phyloP scores from a whole-genome alignment of 345 rosid species.

The Populus deltoides region DNA sequence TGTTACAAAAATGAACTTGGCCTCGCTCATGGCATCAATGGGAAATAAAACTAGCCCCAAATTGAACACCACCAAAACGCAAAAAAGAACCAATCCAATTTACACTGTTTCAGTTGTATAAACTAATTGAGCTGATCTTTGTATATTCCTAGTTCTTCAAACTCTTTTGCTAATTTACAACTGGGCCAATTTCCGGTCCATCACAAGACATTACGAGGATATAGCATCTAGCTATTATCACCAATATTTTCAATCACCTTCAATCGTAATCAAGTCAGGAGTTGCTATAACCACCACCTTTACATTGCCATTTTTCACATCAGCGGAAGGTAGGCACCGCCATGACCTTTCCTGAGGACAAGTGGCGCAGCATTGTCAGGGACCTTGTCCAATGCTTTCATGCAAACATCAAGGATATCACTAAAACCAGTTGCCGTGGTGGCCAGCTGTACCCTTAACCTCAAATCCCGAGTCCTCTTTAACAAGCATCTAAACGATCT shows the following conservation, averaged over 20 bases:
- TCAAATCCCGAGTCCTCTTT: constrained; percentile 78
- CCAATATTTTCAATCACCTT: neutral
- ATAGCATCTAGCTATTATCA: neutral
- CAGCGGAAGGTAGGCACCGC: constrained; percentile 91
- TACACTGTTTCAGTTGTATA: neutral
- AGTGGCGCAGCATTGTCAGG: constrained; percentile 79
- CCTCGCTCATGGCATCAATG: neutral
- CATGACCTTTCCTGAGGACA: constrained; percentile 82
- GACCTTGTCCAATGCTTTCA: constrained; percentile 61
- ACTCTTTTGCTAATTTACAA: constrained; percentile 7
- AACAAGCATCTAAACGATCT: constrained; percentile 90
- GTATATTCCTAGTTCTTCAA: neutral
- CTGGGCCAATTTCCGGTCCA: neutral
- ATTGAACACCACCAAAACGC: neutral
- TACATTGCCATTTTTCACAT: constrained; percentile 45
- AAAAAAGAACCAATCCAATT: constrained; percentile 5
- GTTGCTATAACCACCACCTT: neutral
- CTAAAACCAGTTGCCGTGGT: constrained; percentile 70
- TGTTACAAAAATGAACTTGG: constrained; percentile 3
- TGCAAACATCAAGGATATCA: constrained; percentile 59
- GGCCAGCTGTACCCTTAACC: constrained; percentile 76
- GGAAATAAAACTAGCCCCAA: neutral
- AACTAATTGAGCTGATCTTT: constrained; percentile 5
- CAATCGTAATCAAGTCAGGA: neutral
- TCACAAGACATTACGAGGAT: neutral